Base-by-base conservation (phyloP, 495 filamentous ascomycete species). In the Immersiella caudata region DNA sequence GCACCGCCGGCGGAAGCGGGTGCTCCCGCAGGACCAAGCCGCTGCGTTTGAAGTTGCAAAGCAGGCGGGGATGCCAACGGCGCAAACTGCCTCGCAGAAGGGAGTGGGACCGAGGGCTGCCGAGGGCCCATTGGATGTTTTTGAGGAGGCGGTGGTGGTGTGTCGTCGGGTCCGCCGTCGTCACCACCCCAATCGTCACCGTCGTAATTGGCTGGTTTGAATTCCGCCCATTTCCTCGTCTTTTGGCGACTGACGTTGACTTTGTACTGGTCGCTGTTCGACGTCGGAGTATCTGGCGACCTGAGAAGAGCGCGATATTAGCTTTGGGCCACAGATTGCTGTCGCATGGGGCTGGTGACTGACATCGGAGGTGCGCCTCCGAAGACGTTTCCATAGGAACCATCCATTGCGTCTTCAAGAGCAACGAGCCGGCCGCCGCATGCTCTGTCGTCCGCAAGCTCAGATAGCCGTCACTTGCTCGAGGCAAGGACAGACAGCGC, bases 191-290 rank as follows among this genome's bases (percentile, higher is more conserved):
- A 97, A 72, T 97, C 94, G 70, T 92, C 93, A 67, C 94, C 95
- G 72, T 94, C 95, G 72, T 99, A 99, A 66, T 89, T 90, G 66
- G 89, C 87, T 46, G 88, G 83, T 75, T 94, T 96, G 24, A 95
- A 95, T 71, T 97, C 89, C 12, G 94, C 90, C 95, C 95, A 99
- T 81, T 93, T 93, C 79, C 88, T 93, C 20, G 95, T 97, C 80
- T 97, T 96, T 35, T 89, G 83, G 65, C 95, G 91, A 78, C 91
- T 93, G 27, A 97, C 89, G 75, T 98, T 97, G 14, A 93, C 85
- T 65, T 81, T 82, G 70, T 85, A 87, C 40, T 76, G 74, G 4
- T 78, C 52, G 68, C 54, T 64, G 40, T 72, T 66, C 63, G 69
- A 70, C 1, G 69, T 6, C 46, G 76, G 70, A 18, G 70, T 68